phyloP scores from a whole-genome alignment of 345 rosid species.

The Capsella bursapastoris region DNA sequence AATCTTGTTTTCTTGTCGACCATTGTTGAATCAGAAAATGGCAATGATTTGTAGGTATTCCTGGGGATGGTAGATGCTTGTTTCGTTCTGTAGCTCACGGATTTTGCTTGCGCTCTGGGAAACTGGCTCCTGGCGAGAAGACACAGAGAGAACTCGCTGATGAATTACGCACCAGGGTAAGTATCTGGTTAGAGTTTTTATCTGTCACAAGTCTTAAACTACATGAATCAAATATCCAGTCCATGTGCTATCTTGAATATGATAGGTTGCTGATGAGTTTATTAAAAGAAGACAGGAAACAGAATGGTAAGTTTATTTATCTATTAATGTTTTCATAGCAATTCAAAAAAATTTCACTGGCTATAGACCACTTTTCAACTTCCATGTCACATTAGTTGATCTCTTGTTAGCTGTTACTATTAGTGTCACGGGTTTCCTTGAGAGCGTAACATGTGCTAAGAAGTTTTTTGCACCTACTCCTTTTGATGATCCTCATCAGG shows the following conservation, averaged over 20 bases:
- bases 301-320: slow-evolving; percentile 64
- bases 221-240: background rate
- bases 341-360: background rate
- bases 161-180: slow-evolving; percentile 66
- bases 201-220: slow-evolving; percentile 1
- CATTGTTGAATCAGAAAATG: background rate
- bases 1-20: background rate
- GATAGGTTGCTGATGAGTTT: slow-evolving; percentile 96
- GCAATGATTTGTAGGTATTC: slow-evolving; percentile 65
- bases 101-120: slow-evolving; percentile 73
- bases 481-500: slow-evolving; percentile 53
- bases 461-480: background rate
- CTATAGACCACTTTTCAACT: background rate
- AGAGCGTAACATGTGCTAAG: background rate
- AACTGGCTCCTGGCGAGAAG: slow-evolving; percentile 64
- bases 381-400: background rate
- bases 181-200: slow-evolving; percentile 1
- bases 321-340: background rate
- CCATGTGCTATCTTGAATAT: slow-evolving; percentile 35
- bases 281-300: slow-evolving; percentile 86
- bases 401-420: background rate
- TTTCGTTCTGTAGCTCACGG: slow-evolving; percentile 94
- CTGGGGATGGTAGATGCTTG: slow-evolving; percentile 97
- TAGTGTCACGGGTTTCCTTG: background rate
- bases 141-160: slow-evolving; percentile 84